phyloP scores from a whole-genome alignment of 345 rosid species.

The Kandelia obovata region DNA sequence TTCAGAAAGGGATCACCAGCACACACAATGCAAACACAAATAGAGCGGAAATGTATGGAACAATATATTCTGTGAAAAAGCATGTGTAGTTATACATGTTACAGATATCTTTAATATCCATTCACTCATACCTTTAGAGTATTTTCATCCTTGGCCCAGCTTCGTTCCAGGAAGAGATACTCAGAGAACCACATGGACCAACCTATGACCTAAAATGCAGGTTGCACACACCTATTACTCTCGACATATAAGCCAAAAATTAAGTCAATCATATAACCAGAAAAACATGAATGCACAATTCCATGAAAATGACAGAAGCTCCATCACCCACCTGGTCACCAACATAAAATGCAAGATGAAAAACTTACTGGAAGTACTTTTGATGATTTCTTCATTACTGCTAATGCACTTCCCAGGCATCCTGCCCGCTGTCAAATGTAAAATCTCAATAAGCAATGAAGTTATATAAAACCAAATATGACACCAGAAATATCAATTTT shows the following conservation, averaged over 20 bases:
- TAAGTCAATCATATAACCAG: not conserved
- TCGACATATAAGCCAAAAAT: not conserved
- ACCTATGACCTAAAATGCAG: slow-evolving; percentile 73
- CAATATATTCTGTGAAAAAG: not conserved
- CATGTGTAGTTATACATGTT: not conserved
- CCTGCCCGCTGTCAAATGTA: slow-evolving; percentile 70
- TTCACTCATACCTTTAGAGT: slow-evolving; percentile 54
- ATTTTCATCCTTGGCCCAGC: slow-evolving; percentile 94
- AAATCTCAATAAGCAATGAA: slow-evolving; percentile 21
- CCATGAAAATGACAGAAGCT: too few species aligned
- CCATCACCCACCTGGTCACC: too few species aligned
- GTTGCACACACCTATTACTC: slow-evolving; percentile 2
- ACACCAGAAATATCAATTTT: not conserved
- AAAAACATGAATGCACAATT: not conserved
- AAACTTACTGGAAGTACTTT: slow-evolving; percentile 88
- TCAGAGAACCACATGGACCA: slow-evolving; percentile 99
- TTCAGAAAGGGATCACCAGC: slow-evolving; percentile 8
- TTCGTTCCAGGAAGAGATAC: slow-evolving; percentile 88
- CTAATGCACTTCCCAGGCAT: slow-evolving; percentile 88
- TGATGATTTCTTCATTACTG: slow-evolving; percentile 97
- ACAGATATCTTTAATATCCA: not conserved
- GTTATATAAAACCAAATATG: not conserved
- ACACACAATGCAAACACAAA: not conserved
- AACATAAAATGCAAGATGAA: not conserved
- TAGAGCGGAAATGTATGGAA: not conserved